Evolutionary conservation across 306 rosid species (phyloP), one percentile per base, ranked within the genome.

Genomic region (Rosa multiflora): DNA sequence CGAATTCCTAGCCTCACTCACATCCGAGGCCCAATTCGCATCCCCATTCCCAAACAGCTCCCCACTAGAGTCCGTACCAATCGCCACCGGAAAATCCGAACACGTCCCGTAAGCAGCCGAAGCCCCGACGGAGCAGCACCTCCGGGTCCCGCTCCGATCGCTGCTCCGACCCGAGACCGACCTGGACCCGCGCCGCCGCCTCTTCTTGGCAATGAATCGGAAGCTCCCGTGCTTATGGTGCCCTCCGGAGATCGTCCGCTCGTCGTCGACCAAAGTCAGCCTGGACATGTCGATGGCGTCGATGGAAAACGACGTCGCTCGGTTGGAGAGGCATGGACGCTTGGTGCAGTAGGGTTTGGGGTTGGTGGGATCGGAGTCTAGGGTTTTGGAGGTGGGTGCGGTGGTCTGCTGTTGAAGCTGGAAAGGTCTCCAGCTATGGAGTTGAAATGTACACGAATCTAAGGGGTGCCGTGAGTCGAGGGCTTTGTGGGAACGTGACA

Each of bases 161-260:
- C 97, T 96, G 82, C 99, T 93, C 85, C 99, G 93, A 8, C 99
- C 98, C 23, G 99, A 96, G 0, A 96, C 94, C 7, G 99, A 96
- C 86, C 99, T 85, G 29, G 98, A 96, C 4, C 98, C 98, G 0
- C 90, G 91, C 5, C 98, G 97, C 4, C 99, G 85, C 56, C 98
- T 79, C 86, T 96, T 96, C 62, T 90, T 85, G 0, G 96, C 97
- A 11, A 93, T 66, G 66, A 96, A 81, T 20, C 88, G 83, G 79
- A 82, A 85, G 76, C 83, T 88, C 1, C 87, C 86, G 14, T 83
- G 8, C 17, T 67, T 49, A 49, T 69, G 75, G 51, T 59, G 75
- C 20, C 80, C 85, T 4, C 79, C 72, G 6, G 79, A 55, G 56
- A 73, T 62, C 32, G 78, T 48, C 84, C 83, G 73, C 48, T 91